phyloP scores from a whole-genome alignment of 305 asterid genomes.

The Galium porrigens region DNA sequence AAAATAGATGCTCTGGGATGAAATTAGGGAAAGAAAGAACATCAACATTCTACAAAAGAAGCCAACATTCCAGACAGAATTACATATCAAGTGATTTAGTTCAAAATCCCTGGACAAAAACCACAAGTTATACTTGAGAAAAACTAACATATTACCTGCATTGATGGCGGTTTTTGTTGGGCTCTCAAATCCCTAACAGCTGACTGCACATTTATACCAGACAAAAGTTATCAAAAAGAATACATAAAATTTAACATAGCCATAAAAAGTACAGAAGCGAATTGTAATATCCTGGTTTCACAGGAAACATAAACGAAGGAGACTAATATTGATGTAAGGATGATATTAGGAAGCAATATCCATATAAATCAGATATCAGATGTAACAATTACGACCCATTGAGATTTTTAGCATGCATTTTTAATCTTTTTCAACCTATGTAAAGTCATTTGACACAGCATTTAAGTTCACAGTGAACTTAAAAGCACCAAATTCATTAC shows the following conservation, averaged over 20 bases:
- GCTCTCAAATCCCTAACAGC: conserved; percentile 78
- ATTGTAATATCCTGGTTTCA: neutral
- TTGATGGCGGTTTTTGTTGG: conserved; percentile 80
- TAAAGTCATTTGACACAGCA: neutral
- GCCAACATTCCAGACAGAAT: neutral
- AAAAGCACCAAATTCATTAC: neutral
- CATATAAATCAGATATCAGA: neutral
- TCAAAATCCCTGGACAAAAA: neutral
- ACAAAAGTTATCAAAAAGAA: conserved; percentile 10
- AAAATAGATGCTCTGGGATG: neutral
- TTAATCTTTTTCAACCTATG: neutral
- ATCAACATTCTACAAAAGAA: neutral
- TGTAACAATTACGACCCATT: neutral
- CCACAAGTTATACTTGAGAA: neutral
- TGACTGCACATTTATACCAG: conserved; percentile 33
- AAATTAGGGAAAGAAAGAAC: neutral
- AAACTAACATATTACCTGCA: conserved; percentile 46
- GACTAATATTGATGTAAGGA: neutral
- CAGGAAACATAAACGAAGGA: neutral
- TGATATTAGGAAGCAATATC: neutral
- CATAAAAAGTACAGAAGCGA: neutral
- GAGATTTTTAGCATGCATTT: neutral
- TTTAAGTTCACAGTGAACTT: neutral
- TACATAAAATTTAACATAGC: neutral
- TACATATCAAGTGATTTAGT: neutral